Evolutionary conservation across 1,139 yeast species (phyloP).

Genomic region (Scheffersomyces illinoinensis): DNA sequence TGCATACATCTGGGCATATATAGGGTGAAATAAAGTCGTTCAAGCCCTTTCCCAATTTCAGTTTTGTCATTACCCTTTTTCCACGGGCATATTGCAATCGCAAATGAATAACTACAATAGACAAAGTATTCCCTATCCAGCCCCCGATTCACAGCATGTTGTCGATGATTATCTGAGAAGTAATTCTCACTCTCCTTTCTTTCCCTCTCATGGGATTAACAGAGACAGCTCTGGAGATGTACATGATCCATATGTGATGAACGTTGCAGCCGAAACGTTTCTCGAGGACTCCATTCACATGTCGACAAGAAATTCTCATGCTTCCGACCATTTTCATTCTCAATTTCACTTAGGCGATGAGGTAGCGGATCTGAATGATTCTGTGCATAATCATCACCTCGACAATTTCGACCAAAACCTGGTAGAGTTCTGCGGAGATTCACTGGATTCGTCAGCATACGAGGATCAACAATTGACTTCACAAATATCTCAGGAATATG

Average conservation of each 20-base stretch:
- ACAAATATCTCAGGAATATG: constrained; percentile 1
- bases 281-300: neutral
- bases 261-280: neutral
- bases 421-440: neutral
- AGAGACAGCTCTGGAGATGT: neutral
- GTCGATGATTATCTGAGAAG: neutral
- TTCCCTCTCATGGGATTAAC: neutral
- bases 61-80: neutral
- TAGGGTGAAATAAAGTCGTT: neutral
- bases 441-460: neutral
- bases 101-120: neutral
- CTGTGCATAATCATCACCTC: neutral
- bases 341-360: neutral
- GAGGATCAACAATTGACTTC: constrained; percentile 2
- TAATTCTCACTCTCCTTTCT: neutral
- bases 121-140: neutral
- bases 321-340: neutral
- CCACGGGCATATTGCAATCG: neutral
- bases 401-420: neutral
- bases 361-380: neutral
- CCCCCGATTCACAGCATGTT: neutral
- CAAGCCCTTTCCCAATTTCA: neutral
- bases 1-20: neutral
- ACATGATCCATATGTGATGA: neutral
- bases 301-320: neutral